Conservation (phyloP, 1,284 basidiomycete species). For the Melampsora larici-populina region DNA sequence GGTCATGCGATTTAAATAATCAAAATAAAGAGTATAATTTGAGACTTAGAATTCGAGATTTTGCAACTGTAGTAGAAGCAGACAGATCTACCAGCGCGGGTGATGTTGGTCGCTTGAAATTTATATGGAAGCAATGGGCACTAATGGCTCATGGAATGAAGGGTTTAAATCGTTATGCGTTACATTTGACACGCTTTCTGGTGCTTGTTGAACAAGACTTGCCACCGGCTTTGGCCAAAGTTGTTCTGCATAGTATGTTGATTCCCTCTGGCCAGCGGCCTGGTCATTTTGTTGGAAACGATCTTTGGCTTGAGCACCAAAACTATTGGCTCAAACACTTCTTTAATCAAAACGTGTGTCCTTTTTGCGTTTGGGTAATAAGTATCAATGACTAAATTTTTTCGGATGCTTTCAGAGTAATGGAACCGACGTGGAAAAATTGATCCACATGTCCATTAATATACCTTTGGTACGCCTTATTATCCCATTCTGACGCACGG, state of each 20-base stretch:
- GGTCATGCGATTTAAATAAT: not conserved
- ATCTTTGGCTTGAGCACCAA: too few species aligned
- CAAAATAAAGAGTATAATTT: not conserved
- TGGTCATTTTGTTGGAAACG: conserved; percentile 17
- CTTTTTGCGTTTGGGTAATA: too few species aligned
- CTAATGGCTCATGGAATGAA: conserved; percentile 24
- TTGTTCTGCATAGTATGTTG: conserved; percentile 1
- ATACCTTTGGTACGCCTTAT: not conserved
- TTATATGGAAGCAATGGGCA: conserved; percentile 14
- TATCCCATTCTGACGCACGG: not conserved
- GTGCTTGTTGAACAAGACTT: conserved; percentile 3
- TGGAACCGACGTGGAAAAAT: not conserved
- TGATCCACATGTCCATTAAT: not conserved
- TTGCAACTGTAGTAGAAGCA: conserved; percentile 11
- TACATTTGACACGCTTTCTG: conserved; percentile 5
- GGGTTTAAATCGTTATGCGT: conserved; percentile 3
- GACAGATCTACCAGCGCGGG: conserved; percentile 1
- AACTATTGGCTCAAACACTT: conserved; percentile 5
- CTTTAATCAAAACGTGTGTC: not conserved
- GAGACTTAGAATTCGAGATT: conserved; percentile 9
- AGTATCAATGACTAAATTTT: too few species aligned
- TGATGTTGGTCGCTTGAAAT: not conserved
- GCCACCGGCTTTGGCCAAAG: conserved; percentile 5
- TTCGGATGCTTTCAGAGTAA: not conserved
- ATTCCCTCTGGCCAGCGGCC: conserved; percentile 1